phyloP scores from a whole-genome alignment of 2,329 filamentous ascomycete species.

The Cyphellophora attinorum region DNA sequence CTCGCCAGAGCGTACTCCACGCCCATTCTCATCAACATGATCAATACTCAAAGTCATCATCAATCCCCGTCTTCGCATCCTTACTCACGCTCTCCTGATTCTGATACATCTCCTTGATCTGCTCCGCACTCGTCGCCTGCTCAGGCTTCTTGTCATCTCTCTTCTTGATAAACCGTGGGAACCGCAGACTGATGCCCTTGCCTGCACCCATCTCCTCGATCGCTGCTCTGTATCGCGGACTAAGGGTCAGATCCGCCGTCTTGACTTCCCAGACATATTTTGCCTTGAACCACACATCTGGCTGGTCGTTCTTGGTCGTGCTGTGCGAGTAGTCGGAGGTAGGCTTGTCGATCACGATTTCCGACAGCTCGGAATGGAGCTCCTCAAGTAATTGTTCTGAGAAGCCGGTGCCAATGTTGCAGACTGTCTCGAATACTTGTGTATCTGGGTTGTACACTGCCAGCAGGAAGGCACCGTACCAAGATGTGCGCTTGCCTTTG shows the following conservation, averaged over 20 bases:
- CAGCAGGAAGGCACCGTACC: conserved; percentile 91
- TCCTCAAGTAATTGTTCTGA: conserved; percentile 89
- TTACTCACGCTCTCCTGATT: conserved; percentile 85
- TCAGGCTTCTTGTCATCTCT: conserved; percentile 95
- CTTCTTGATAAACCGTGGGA: conserved; percentile 84
- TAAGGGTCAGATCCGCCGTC: conserved; percentile 88
- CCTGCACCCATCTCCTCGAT: conserved; percentile 62
- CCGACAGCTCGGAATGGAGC: conserved; percentile 64
- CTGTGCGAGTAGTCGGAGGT: conserved; percentile 95
- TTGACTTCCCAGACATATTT: conserved; percentile 95
- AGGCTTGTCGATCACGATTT: conserved; percentile 73
- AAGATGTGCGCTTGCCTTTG: conserved; percentile 87
- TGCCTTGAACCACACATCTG: conserved; percentile 97
- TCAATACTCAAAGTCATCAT: conserved; percentile 99
- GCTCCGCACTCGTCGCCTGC: conserved; percentile 70
- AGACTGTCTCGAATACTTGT: conserved; percentile 87
- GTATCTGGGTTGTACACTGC: conserved; percentile 78
- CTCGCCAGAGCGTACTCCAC: too few relatives aligned
- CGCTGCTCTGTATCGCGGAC: conserved; percentile 87
- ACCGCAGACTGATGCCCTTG: conserved; percentile 77
- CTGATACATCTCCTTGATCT: conserved; percentile 94
- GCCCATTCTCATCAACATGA: too few relatives aligned
- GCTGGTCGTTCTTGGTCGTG: conserved; percentile 76
- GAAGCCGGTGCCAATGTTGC: conserved; percentile 97
- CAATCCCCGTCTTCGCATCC: conserved; percentile 71